Conservation (phyloP, 2,329 filamentous ascomycete species). For the Davidsoniella eucalypti region DNA sequence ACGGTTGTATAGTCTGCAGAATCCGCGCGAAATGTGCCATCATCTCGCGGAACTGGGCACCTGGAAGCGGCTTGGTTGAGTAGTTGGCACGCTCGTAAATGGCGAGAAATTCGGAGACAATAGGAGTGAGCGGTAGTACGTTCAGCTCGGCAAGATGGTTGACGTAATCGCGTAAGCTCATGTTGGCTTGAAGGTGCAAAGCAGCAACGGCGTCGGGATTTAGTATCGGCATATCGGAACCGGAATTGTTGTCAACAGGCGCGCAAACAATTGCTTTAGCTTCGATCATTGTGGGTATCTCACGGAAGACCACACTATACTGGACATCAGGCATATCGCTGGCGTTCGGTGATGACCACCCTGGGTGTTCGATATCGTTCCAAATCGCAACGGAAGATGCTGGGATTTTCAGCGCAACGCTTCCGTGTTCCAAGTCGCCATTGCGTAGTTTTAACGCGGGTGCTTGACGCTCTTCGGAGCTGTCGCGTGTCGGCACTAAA, state of each 20-base stretch:
- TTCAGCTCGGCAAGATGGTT: conserved; percentile 50
- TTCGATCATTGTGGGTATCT: conserved; percentile 81
- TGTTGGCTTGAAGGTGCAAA: conserved; percentile 51
- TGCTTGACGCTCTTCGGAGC: neutral
- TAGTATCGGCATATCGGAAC: conserved; percentile 14
- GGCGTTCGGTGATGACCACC: conserved; percentile 71
- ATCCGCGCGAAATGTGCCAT: conserved; percentile 78
- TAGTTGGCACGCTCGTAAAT: conserved; percentile 78
- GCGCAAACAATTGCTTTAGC: conserved; percentile 81
- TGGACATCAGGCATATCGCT: conserved; percentile 65
- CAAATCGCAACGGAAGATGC: conserved; percentile 32
- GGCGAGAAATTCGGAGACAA: conserved; percentile 43
- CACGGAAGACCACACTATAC: conserved; percentile 63
- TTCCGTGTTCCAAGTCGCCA: neutral
- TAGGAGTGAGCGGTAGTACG: conserved; percentile 27
- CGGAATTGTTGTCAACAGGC: conserved; percentile 24
- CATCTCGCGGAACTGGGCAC: conserved; percentile 54
- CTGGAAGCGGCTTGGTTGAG: conserved; percentile 50
- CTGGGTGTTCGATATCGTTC: conserved; percentile 71
- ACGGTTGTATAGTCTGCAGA: conserved; percentile 54
- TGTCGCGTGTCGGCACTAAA: neutral
- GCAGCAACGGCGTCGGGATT: conserved; percentile 53
- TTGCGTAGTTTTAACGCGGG: neutral
- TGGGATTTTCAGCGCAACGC: neutral
- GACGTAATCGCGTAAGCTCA: conserved; percentile 69